Evolutionary conservation across 148 eudicot genomes (phyloP).

Genomic region (Dysphania ambrosioides): DNA sequence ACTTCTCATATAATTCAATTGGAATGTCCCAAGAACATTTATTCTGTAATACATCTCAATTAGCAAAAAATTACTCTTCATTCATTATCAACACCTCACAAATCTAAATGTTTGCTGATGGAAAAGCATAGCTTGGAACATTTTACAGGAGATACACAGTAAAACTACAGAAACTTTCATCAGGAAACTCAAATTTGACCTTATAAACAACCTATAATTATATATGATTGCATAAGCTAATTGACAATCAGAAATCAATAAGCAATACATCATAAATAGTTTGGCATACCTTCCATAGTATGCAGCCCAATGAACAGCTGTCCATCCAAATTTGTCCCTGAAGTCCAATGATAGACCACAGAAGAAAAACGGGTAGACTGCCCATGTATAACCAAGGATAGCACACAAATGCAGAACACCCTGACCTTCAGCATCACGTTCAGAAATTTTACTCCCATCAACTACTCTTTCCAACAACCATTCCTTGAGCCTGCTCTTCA

Average conservation of each 20-base stretch:
- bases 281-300: slow-evolving; percentile 70
- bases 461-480: slow-evolving; percentile 83
- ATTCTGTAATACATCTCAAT: not conserved
- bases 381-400: slow-evolving; percentile 90
- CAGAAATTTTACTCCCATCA: slow-evolving; percentile 51
- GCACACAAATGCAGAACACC: slow-evolving; percentile 96
- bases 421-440: slow-evolving; percentile 81
- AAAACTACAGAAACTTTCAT: not conserved
- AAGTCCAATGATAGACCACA: slow-evolving; percentile 86
- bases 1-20: not conserved
- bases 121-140: not conserved
- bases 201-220: not conserved
- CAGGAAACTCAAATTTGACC: not conserved
- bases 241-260: not conserved
- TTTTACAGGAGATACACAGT: not conserved
- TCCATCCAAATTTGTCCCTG: slow-evolving; percentile 93
- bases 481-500: slow-evolving; percentile 70
- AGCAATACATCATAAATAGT: not conserved
- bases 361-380: slow-evolving; percentile 60
- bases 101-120: not conserved
- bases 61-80: not conserved
- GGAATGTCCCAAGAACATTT: not conserved
- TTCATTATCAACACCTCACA: not conserved
- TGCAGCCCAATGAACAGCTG: slow-evolving; percentile 99
- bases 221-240: not conserved